phyloP scores from a whole-genome alignment of 176 grass and related monocot genomes.

The Oryza coarctata region DNA sequence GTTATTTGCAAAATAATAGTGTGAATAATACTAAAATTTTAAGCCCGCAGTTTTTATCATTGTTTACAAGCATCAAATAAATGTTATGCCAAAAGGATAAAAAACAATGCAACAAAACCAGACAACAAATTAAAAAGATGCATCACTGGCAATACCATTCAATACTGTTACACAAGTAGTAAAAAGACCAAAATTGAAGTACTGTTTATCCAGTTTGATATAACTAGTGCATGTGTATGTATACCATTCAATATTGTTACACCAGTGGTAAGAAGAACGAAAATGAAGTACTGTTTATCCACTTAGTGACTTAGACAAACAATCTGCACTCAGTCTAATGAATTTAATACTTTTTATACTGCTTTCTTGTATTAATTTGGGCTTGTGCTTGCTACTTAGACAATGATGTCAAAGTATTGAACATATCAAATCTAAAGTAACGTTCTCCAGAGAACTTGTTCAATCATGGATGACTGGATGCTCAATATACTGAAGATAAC shows the following conservation, averaged over 20 bases:
- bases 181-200: not conserved
- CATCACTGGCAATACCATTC: slow-evolving; percentile 5
- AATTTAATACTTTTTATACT: not conserved
- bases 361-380: not conserved
- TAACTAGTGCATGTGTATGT: not conserved
- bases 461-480: not conserved
- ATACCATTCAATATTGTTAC: no score
- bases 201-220: not conserved
- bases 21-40: not conserved
- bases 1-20: not conserved
- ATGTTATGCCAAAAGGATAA: not conserved
- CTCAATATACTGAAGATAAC: not conserved
- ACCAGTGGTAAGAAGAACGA: not conserved
- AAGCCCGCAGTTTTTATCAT: not conserved
- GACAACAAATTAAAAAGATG: not conserved
- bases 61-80: not conserved
- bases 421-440: not conserved
- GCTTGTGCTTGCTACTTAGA: not conserved
- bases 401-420: not conserved
- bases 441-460: not conserved
- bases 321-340: not conserved
- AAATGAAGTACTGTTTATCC: not conserved
- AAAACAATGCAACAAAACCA: not conserved
- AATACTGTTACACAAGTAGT: not conserved
- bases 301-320: not conserved